Evolutionary conservation across 2,329 filamentous ascomycete species (phyloP).

Genomic region (Pyrenochaeta sp.): DNA sequence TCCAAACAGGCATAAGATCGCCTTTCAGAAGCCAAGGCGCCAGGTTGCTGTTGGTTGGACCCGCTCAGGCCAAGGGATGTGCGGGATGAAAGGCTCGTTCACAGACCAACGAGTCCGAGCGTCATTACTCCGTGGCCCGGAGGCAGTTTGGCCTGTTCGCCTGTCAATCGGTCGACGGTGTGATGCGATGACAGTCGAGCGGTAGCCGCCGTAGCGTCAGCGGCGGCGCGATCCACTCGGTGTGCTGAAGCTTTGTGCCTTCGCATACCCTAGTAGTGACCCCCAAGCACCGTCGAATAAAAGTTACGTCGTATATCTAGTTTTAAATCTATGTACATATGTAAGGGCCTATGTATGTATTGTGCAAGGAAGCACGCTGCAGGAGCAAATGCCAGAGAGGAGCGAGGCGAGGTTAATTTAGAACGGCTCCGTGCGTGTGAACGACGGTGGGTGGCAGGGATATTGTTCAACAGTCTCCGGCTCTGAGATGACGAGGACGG

Average conservation of each 20-base stretch:
- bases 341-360: slow-evolving; percentile 22
- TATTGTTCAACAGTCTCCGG: slow-evolving; percentile 19
- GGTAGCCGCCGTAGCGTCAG: slow-evolving; percentile 39
- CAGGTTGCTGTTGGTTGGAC: slow-evolving; percentile 37
- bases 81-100: slow-evolving; percentile 39
- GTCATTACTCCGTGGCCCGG: slow-evolving; percentile 27
- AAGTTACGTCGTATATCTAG: slow-evolving; percentile 10
- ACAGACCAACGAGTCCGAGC: slow-evolving; percentile 25
- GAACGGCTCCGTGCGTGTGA: slow-evolving; percentile 37
- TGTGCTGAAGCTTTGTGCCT: slow-evolving; percentile 13
- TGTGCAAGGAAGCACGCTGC: slow-evolving; percentile 21
- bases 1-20: slow-evolving; percentile 25
- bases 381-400: slow-evolving; percentile 22
- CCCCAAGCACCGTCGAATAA: slow-evolving; percentile 2
- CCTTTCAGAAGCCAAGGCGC: slow-evolving; percentile 19
- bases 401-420: slow-evolving; percentile 33
- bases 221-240: slow-evolving; percentile 23
- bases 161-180: slow-evolving; percentile 26
- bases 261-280: slow-evolving; percentile 10
- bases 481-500: slow-evolving; percentile 35
- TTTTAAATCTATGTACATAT: slow-evolving; percentile 11
- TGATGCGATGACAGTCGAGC: slow-evolving; percentile 28
- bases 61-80: slow-evolving; percentile 49
- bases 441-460: slow-evolving; percentile 37
- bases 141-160: slow-evolving; percentile 27